Conservation (phyloP, 371 early-diverging fungal species). For the Circinella umbellata region DNA sequence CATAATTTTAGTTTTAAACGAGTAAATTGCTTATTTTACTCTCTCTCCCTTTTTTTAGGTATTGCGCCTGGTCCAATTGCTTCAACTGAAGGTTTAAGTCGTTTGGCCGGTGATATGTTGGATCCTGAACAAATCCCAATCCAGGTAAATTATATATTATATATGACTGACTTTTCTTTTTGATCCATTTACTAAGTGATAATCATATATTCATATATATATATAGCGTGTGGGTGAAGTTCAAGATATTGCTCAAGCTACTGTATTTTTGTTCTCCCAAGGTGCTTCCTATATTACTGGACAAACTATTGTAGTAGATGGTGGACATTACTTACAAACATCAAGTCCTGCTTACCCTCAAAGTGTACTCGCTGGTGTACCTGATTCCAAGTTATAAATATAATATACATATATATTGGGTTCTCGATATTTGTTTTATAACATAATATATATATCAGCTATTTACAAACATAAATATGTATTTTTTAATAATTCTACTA, state of each 20-base stretch:
- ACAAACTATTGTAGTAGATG: slow-evolving; percentile 73
- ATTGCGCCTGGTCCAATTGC: slow-evolving; percentile 58
- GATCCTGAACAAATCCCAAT: slow-evolving; percentile 32
- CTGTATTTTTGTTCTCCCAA: slow-evolving; percentile 72
- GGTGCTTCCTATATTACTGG: slow-evolving; percentile 67
- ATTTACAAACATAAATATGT: too few relatives aligned
- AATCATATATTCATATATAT: slow-evolving; percentile 3
- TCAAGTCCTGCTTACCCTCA: slow-evolving; percentile 29
- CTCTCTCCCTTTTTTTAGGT: slow-evolving; percentile 16
- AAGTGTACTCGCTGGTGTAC: slow-evolving; percentile 21
- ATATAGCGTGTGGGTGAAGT: slow-evolving; percentile 58
- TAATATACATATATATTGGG: too few relatives aligned
- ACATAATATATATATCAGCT: too few relatives aligned
- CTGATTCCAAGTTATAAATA: slow-evolving; percentile 4
- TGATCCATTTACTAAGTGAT: too few relatives aligned
- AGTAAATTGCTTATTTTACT: too few relatives aligned
- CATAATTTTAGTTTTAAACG: too few relatives aligned
- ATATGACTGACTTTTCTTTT: background rate
- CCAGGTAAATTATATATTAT: slow-evolving; percentile 27
- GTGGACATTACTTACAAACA: slow-evolving; percentile 64
- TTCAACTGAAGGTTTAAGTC: slow-evolving; percentile 10
- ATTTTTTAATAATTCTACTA: too few relatives aligned
- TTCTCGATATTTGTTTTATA: too few relatives aligned
- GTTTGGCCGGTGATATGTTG: slow-evolving; percentile 30
- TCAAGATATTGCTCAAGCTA: slow-evolving; percentile 73